These are phyloP conservation scores for Ampelomyces quisqualis DNA, from an alignment of 2,329 filamentous ascomycete genomes.

Conservation along the genomic window DNA sequence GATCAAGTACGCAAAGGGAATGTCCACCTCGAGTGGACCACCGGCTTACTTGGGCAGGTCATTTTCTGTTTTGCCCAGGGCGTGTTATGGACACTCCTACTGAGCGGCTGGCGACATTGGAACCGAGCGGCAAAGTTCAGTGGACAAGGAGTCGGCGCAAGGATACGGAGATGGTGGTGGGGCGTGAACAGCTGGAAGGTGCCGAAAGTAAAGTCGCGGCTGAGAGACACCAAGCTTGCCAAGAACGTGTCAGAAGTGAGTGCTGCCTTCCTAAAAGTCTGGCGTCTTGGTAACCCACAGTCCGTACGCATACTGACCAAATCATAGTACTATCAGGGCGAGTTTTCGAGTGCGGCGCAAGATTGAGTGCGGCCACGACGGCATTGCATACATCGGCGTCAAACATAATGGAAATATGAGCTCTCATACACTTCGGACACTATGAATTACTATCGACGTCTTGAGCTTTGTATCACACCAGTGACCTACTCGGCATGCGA, in stretches of 20 bases:
- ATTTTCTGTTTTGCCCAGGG: slow-evolving; percentile 87
- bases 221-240: slow-evolving; percentile 36
- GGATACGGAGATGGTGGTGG: slow-evolving; percentile 90
- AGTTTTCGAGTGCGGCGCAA: slow-evolving; percentile 29
- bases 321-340: slow-evolving; percentile 29
- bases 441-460: no score
- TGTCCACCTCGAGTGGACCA: background rate
- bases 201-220: slow-evolving; percentile 21
- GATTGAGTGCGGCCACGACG: slow-evolving; percentile 9
- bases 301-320: slow-evolving; percentile 13
- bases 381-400: slow-evolving; percentile 17
- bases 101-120: slow-evolving; percentile 88
- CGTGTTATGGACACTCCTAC: slow-evolving; percentile 79
- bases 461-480: no score
- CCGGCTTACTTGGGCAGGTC: slow-evolving; percentile 54
- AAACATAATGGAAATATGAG: no score
- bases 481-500: background rate
- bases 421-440: no score
- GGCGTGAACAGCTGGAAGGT: slow-evolving; percentile 81
- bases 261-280: slow-evolving; percentile 36
- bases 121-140: slow-evolving; percentile 76
- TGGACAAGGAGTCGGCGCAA: slow-evolving; percentile 74
- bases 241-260: slow-evolving; percentile 41
- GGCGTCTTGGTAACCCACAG: slow-evolving; percentile 10
- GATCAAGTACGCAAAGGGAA: slow-evolving; percentile 68